phyloP scores from a whole-genome alignment of 176 grass and related monocot species.

The Aegilops sharonensis region DNA sequence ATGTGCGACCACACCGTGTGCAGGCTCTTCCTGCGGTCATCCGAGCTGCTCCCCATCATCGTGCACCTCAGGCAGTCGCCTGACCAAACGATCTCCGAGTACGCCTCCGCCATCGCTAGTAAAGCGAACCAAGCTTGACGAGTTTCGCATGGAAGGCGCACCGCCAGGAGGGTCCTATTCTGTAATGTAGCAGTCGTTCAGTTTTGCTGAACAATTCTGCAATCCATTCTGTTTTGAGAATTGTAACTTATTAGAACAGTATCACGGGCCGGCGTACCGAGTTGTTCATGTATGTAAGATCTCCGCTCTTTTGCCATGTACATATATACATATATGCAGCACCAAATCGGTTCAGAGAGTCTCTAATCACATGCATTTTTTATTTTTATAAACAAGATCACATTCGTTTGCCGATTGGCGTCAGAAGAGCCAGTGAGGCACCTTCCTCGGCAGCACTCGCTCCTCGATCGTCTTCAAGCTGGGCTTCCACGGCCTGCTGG shows the following conservation, averaged over 20 bases:
- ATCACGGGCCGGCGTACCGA: not conserved
- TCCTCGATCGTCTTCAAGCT: slow-evolving; percentile 4
- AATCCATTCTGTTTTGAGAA: not conserved
- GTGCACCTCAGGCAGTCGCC: slow-evolving; percentile 71
- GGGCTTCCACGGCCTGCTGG: not conserved
- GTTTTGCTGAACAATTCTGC: slow-evolving; percentile 8
- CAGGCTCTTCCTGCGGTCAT: slow-evolving; percentile 68
- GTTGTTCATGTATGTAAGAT: not conserved
- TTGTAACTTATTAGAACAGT: slow-evolving; percentile 19
- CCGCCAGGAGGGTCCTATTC: not conserved
- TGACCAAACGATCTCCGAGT: slow-evolving; percentile 63
- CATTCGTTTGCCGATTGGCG: not conserved
- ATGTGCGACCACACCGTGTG: slow-evolving; percentile 85
- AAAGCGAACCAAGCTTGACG: slow-evolving; percentile 51
- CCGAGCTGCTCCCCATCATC: slow-evolving; percentile 62
- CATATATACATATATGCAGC: not conserved
- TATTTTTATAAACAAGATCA: not conserved
- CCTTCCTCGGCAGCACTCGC: not conserved
- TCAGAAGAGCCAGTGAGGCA: slow-evolving; percentile 16
- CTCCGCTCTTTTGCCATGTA: not conserved
- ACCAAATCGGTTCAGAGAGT: not conserved
- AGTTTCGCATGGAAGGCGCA: not conserved
- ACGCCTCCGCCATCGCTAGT: slow-evolving; percentile 54
- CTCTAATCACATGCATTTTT: not conserved
- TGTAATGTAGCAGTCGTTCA: not conserved